These are phyloP conservation scores for Cladosporium oxysporum DNA, from an alignment of 2,329 filamentous ascomycete species.

Conservation along the genomic window DNA sequence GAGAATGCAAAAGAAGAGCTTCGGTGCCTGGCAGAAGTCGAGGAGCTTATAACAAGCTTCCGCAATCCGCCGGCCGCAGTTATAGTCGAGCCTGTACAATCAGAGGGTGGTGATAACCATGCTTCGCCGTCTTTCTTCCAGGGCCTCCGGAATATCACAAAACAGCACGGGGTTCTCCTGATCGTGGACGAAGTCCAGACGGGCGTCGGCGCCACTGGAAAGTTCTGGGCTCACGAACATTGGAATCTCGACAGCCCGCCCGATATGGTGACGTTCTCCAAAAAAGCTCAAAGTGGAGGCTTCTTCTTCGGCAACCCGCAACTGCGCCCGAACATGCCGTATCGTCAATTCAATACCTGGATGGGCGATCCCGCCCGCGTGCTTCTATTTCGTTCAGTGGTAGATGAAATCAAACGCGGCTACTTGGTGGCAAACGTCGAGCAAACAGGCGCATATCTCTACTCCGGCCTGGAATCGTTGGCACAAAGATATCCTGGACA, in stretches of 20 bases:
- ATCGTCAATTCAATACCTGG: conserved; percentile 97
- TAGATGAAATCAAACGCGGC: conserved; percentile 74
- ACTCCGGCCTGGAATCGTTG: conserved; percentile 65
- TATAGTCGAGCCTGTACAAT: conserved; percentile 87
- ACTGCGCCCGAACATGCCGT: conserved; percentile 85
- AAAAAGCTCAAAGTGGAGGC: conserved; percentile 91
- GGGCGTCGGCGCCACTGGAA: conserved; percentile 86
- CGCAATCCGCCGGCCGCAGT: conserved; percentile 79
- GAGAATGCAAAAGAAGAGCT: conserved; percentile 83
- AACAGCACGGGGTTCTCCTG: conserved; percentile 74
- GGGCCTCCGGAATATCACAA: conserved; percentile 76
- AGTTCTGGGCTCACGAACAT: conserved; percentile 97
- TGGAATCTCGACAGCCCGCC: conserved; percentile 79
- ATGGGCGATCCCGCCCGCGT: conserved; percentile 89
- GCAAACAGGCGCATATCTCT: conserved; percentile 76
- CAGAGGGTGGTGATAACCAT: conserved; percentile 93
- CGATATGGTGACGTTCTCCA: conserved; percentile 93
- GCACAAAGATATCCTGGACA: conserved; percentile 71
- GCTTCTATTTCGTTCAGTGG: conserved; percentile 82
- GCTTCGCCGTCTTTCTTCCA: conserved; percentile 85
- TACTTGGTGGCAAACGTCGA: conserved; percentile 78
- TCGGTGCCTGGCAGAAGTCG: conserved; percentile 78
- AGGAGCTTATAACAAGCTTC: conserved; percentile 76
- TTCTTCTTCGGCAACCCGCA: conserved; percentile 85
- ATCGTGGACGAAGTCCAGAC: conserved; percentile 96